Conservation (phyloP, 495 filamentous ascomycete species). For the Immersiella caudata region DNA sequence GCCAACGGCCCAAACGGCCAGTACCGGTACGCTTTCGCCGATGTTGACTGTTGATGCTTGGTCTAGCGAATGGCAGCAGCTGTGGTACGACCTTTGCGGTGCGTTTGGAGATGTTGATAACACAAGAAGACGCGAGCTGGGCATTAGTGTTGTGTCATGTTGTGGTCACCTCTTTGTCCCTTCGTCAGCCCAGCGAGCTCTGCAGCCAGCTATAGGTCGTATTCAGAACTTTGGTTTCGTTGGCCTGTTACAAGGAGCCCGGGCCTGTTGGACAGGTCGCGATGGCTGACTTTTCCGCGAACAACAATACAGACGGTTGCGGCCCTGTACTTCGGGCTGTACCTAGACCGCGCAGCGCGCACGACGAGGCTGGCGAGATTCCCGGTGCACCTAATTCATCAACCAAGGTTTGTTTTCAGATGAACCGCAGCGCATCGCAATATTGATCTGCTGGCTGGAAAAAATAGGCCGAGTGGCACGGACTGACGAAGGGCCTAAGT, state of each 20-base stretch:
- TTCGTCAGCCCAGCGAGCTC: neutral
- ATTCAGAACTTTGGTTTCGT: neutral
- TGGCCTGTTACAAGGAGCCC: neutral
- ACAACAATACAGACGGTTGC: neutral
- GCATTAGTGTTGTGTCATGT: neutral
- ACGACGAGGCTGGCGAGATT: neutral
- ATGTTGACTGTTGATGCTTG: neutral
- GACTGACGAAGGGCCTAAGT: neutral
- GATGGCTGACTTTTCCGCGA: neutral
- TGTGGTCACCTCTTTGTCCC: neutral
- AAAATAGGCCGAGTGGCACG: neutral
- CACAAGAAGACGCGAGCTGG: neutral
- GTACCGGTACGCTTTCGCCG: neutral
- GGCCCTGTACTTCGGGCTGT: neutral
- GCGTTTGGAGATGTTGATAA: neutral
- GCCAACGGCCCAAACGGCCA: neutral
- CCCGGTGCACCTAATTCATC: neutral
- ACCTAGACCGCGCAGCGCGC: neutral
- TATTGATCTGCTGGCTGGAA: constrained; percentile 1
- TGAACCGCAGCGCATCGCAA: constrained; percentile 9
- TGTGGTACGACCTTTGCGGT: neutral
- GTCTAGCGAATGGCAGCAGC: neutral
- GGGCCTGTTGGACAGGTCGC: neutral
- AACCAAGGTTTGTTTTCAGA: neutral
- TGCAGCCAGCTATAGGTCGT: neutral